phyloP scores from a whole-genome alignment of 768 basidiomycete genomes.

The Cyclocybe cylindracea region DNA sequence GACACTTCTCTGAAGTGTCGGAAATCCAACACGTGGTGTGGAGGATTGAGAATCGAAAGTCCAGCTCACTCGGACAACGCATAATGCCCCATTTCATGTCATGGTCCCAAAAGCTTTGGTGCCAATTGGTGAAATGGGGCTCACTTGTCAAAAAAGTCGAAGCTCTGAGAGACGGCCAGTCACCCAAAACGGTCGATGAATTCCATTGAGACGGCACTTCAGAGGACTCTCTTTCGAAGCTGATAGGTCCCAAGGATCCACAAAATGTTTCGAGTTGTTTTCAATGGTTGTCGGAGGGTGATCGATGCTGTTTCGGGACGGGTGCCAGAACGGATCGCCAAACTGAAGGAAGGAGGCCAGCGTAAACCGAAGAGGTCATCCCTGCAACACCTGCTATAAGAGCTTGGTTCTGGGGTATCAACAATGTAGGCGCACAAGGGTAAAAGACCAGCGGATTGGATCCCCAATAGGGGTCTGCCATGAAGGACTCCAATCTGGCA shows the following conservation, averaged over 20 bases:
- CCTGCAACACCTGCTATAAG: slow-evolving; percentile 27
- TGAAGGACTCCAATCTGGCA: slow-evolving; percentile 18
- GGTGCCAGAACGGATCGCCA: slow-evolving; percentile 28
- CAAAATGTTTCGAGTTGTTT: slow-evolving; percentile 6
- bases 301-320: slow-evolving; percentile 17
- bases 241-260: slow-evolving; percentile 25
- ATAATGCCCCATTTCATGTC: slow-evolving; percentile 38
- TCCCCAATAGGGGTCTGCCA: slow-evolving; percentile 25
- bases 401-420: slow-evolving; percentile 29
- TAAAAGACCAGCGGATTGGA: slow-evolving; percentile 19
- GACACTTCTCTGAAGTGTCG: slow-evolving; percentile 39
- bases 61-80: slow-evolving; percentile 29
- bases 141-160: too few species aligned
- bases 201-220: slow-evolving; percentile 26
- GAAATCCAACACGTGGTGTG: slow-evolving; percentile 33
- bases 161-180: too few species aligned
- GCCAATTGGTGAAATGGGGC: too few species aligned
- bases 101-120: too few species aligned
- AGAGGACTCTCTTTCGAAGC: slow-evolving; percentile 23
- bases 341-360: slow-evolving; percentile 28
- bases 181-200: slow-evolving; percentile 38
- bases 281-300: slow-evolving; percentile 21
- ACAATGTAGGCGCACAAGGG: slow-evolving; percentile 26
- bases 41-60: slow-evolving; percentile 36
- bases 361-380: slow-evolving; percentile 31